phyloP scores from a whole-genome alignment of 2,329 filamentous ascomycete species.

The Ascochyta rabiei region DNA sequence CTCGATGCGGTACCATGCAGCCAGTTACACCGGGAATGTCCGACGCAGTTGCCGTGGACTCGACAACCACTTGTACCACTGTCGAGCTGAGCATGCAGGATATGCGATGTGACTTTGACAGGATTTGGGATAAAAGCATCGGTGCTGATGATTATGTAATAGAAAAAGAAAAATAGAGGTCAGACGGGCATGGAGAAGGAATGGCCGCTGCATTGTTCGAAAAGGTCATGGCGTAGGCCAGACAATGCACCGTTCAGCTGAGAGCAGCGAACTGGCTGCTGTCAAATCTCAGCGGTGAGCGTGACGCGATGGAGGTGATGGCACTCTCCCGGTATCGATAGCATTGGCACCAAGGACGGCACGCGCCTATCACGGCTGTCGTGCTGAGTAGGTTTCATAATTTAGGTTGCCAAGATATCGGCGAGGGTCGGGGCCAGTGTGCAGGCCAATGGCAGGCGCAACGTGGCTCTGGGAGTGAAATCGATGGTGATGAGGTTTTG shows the following conservation, averaged over 20 bases:
- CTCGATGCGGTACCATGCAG: conserved; percentile 10
- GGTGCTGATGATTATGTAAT: background rate
- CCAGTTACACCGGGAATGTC: conserved; percentile 7
- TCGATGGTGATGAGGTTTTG: conserved; percentile 1
- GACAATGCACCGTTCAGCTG: conserved; percentile 9
- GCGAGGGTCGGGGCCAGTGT: conserved; percentile 1
- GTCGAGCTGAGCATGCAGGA: background rate
- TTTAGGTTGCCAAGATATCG: conserved; percentile 5
- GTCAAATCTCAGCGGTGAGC: conserved; percentile 15
- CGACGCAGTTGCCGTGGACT: conserved; percentile 3
- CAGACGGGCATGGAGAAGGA: background rate
- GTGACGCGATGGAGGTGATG: conserved; percentile 15
- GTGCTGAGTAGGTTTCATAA: conserved; percentile 11
- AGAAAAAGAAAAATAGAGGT: background rate
- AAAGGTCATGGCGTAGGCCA: background rate
- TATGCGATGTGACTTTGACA: background rate
- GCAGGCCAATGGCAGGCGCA: conserved; percentile 11
- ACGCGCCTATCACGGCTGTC: conserved; percentile 9
- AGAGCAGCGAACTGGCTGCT: conserved; percentile 10
- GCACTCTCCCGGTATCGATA: conserved; percentile 19
- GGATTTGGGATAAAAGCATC: background rate
- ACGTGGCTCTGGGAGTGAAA: conserved; percentile 1
- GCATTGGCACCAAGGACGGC: background rate
- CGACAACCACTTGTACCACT: conserved; percentile 3
- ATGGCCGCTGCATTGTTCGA: background rate